phyloP scores from a whole-genome alignment of 257 asterid genomes.

The Capsicum baccatum region DNA sequence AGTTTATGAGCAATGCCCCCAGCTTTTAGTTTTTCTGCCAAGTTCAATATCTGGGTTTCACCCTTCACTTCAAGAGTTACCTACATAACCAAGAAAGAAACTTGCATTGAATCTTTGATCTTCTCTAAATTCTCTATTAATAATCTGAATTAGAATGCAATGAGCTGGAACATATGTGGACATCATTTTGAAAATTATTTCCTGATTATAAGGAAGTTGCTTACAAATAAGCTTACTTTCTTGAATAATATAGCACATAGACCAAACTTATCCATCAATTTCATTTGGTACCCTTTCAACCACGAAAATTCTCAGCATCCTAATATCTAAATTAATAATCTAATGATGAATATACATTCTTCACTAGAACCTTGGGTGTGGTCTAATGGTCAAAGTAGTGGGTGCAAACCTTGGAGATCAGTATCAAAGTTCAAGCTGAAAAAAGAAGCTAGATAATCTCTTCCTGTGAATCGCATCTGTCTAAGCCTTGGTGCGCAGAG shows the following conservation, averaged over 20 bases:
- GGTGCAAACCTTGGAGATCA: neutral
- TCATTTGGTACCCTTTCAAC: slow-evolving; percentile 11
- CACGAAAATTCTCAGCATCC: neutral
- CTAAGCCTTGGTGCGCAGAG: neutral
- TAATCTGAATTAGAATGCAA: neutral
- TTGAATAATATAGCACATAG: neutral
- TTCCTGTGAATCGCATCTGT: neutral
- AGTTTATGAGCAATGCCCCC: slow-evolving; percentile 78
- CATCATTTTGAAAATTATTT: neutral
- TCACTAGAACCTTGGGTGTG: neutral
- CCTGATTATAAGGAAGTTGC: neutral
- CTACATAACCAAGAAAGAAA: slow-evolving; percentile 41
- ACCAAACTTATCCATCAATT: neutral
- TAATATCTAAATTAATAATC: neutral
- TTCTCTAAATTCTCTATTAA: neutral
- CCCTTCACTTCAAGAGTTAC: slow-evolving; percentile 96
- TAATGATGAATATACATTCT: neutral
- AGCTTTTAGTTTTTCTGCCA: slow-evolving; percentile 73
- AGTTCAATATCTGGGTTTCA: slow-evolving; percentile 70
- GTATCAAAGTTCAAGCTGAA: neutral
- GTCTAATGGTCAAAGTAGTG: neutral
- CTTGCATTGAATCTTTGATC: neutral
- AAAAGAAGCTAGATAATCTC: neutral
- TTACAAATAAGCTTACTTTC: neutral
- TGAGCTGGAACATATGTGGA: neutral